Evolutionary conservation across 495 filamentous ascomycete genomes (phyloP).

Genomic region (Xylaria telfairii): DNA sequence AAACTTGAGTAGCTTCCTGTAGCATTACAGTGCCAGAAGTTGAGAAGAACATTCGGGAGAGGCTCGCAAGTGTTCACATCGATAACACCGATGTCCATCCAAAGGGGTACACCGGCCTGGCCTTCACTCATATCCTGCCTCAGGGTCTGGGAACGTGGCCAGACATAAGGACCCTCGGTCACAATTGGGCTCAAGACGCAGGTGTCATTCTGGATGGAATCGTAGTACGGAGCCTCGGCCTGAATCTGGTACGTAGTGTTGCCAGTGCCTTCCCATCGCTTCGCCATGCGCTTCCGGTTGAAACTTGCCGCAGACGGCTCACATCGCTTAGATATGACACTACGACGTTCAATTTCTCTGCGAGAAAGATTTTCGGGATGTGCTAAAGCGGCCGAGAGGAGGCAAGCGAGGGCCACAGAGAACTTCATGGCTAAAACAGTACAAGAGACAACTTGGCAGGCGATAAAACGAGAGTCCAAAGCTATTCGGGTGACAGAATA

Average conservation of each 20-base stretch:
- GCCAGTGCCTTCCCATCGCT: not conserved
- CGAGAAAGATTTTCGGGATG: no score
- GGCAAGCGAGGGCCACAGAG: no score
- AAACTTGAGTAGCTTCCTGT: conserved; percentile 28
- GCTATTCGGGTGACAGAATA: not conserved
- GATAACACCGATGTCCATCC: conserved; percentile 35
- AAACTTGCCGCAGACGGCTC: not conserved
- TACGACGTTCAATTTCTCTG: not conserved
- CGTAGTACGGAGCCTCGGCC: not conserved
- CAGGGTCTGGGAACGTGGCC: not conserved
- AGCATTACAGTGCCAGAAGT: conserved; percentile 40
- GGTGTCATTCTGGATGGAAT: not conserved
- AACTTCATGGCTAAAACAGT: no score
- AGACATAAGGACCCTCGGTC: conserved; percentile 1
- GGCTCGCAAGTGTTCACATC: conserved; percentile 38
- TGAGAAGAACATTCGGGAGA: conserved; percentile 29
- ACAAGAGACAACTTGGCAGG: no score
- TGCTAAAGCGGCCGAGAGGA: no score
- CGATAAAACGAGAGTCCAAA: no score
- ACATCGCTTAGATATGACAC: not conserved
- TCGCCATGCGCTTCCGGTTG: not conserved
- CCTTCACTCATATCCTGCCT: not conserved
- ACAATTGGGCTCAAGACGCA: not conserved
- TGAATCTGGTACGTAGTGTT: not conserved
- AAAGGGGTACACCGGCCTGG: conserved; percentile 29